These are phyloP conservation scores for Phyllostachys edulis DNA, from an alignment of 176 grass and related monocot genomes.

Conservation along the genomic window DNA sequence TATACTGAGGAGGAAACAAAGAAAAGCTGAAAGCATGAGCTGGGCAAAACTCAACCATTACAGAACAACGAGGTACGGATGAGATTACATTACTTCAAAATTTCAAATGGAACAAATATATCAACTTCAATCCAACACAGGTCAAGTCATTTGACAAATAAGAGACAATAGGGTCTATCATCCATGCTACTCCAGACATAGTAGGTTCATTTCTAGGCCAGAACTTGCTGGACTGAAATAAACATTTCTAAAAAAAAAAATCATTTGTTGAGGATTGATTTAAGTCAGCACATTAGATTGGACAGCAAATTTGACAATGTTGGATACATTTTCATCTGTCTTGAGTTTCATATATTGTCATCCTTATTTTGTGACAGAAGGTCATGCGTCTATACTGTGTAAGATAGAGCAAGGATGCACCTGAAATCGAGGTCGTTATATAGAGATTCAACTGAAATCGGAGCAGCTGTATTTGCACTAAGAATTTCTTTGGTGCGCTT, in stretches of 20 bases:
- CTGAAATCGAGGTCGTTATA: slow-evolving; percentile 95
- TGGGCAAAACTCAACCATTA: not conserved
- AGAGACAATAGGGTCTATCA: not conserved
- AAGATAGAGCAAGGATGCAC: slow-evolving; percentile 35
- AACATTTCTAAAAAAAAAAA: not conserved
- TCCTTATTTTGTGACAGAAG: not conserved
- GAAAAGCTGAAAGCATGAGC: slow-evolving; percentile 15
- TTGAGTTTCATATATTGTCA: slow-evolving; percentile 2
- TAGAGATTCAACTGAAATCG: slow-evolving; percentile 95
- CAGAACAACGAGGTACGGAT: not conserved
- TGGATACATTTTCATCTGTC: slow-evolving; percentile 6
- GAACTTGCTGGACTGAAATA: not conserved
- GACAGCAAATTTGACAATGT: slow-evolving; percentile 10
- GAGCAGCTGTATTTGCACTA: slow-evolving; percentile 88
- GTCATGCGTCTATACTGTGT: not conserved
- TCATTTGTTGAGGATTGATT: not conserved
- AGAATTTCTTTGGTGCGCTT: slow-evolving; percentile 99
- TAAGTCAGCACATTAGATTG: not conserved
- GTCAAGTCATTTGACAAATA: slow-evolving; percentile 7
- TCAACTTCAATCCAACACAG: slow-evolving; percentile 5
- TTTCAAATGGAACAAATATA: not conserved
- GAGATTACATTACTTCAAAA: not conserved
- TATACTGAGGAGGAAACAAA: not conserved
- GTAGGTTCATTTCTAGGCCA: not conserved
- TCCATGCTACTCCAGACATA: slow-evolving; percentile 23